A percentile compares a stretch with the other conserved stretches of the same genome.
Conservation (phyloP, 352 stramenopile genomes). For the Elongisporangium undulatum region DNA sequence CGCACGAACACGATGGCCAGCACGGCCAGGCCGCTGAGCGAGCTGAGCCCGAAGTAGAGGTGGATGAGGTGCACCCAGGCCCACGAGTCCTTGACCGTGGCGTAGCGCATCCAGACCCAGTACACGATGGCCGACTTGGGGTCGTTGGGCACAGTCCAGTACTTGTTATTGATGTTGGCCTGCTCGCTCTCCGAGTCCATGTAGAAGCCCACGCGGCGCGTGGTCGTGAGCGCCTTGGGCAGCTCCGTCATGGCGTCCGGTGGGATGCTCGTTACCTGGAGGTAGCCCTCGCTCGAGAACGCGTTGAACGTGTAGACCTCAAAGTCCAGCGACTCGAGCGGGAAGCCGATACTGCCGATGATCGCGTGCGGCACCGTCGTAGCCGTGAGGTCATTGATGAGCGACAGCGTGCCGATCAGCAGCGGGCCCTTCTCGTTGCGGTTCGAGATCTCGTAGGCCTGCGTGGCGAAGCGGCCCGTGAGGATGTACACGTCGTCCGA, state of each 20-base stretch:
- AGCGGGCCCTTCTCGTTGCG: constrained; percentile 16
- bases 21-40: constrained; percentile 27
- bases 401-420: constrained; percentile 18
- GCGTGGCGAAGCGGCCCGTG: constrained; percentile 19
- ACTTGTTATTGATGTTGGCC: constrained; percentile 27
- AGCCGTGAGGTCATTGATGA: constrained; percentile 19
- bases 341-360: constrained; percentile 22
- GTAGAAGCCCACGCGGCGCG: constrained; percentile 26
- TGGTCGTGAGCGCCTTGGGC: constrained; percentile 22
- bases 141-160: constrained; percentile 14
- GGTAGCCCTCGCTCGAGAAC: constrained; percentile 15
- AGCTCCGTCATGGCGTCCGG: constrained; percentile 10
- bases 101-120: constrained; percentile 23
- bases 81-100: constrained; percentile 37
- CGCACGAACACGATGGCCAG: constrained; percentile 32
- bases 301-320: constrained; percentile 15
- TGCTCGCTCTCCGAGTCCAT: constrained; percentile 23
- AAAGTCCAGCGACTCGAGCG: constrained; percentile 27
- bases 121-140: constrained; percentile 10
- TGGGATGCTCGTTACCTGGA: constrained; percentile 18
- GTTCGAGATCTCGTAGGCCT: constrained; percentile 21
- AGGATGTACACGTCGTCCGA: constrained; percentile 17
- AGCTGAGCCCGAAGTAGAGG: constrained; percentile 34
- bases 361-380: constrained; percentile 16
- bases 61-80: constrained; percentile 48